These are phyloP conservation scores for Cystobasidium ongulense DNA, from an alignment of 768 basidiomycete species.

Conservation along the genomic window DNA sequence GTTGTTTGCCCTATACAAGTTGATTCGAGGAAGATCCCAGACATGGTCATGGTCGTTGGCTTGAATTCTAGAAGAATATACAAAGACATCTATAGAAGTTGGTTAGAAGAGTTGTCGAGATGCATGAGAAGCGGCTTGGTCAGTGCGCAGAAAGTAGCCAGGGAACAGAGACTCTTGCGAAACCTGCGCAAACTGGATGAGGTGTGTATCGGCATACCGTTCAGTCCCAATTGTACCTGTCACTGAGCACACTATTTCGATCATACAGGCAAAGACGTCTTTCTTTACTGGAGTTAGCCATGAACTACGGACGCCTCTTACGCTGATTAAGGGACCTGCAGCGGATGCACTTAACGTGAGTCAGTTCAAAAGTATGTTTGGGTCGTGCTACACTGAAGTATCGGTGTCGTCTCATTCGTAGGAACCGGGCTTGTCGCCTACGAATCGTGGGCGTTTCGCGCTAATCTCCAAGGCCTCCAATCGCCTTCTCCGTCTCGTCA, in stretches of 20 bases:
- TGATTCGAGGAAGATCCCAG: not conserved
- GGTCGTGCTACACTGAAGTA: not conserved
- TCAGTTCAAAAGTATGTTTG: not conserved
- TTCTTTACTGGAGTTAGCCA: constrained; percentile 19
- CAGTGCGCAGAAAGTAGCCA: not conserved
- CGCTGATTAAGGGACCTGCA: not conserved
- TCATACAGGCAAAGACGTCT: not conserved
- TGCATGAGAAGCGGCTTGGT: not conserved
- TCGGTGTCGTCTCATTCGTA: not conserved
- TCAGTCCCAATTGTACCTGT: not conserved
- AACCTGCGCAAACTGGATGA: constrained; percentile 6
- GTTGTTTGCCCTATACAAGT: constrained; percentile 1
- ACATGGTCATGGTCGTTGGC: constrained; percentile 5
- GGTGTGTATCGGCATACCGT: not conserved
- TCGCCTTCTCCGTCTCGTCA: constrained; percentile 13
- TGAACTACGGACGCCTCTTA: not conserved
- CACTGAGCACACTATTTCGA: not conserved
- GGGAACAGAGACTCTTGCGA: not conserved
- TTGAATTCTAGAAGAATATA: constrained; percentile 15
- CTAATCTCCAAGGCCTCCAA: not conserved
- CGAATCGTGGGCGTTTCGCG: not conserved
- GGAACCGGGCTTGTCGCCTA: not conserved
- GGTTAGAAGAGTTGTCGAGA: not conserved
- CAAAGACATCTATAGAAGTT: not conserved
- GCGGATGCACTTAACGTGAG: not conserved